Evolutionary conservation across 164 flowering plant species (phyloP), one percentile per base, ranked within the genome.

Genomic region (Tetracentron sinense): DNA sequence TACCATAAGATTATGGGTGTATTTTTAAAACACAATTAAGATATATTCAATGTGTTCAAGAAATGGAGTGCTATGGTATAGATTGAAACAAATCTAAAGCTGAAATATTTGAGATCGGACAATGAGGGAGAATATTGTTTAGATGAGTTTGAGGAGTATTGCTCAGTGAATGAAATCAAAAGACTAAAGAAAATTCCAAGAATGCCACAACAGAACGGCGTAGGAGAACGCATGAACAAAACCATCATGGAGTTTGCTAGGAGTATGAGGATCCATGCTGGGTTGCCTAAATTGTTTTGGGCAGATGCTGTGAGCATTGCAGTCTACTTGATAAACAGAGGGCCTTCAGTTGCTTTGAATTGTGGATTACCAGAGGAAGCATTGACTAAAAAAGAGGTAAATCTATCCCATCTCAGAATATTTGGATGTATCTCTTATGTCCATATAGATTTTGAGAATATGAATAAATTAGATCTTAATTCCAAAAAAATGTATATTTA

Each of bases 181-280:
- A n/a, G n/a, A n/a, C n/a, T n/a, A n/a, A n/a, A n/a, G n/a, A n/a
- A n/a, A n/a, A n/a, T n/a, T n/a, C n/a, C n/a, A n/a, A n/a, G n/a
- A n/a, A n/a, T n/a, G n/a, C n/a, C n/a, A 21, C 57, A 54, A 23
- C 51, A 66, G 0, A 66, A 66, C 51, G 58, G 63, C 12, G 28
- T 66, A 0, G 63, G 49, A 12, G 69, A 66, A 17, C n/a, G 63
- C 8, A 66, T 66, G 63, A 58, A 66, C 42, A 48, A 22, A n/a
- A 58, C 63, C 2, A 19, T 66, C 1, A 31, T 17, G 20, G 49
- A 63, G 23, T 17, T 56, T 30, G 56, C 48, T 16, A 62, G 57
- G n/a, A 20, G 65, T 33, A 50, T 62, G 65, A 31, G 47, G 47
- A 5, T 62, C 3, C 26, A 62, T 51, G 47, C 56, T 2, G 29